Conservation (phyloP, 805 yeast genomes). For the Starmerella bacillaris region DNA sequence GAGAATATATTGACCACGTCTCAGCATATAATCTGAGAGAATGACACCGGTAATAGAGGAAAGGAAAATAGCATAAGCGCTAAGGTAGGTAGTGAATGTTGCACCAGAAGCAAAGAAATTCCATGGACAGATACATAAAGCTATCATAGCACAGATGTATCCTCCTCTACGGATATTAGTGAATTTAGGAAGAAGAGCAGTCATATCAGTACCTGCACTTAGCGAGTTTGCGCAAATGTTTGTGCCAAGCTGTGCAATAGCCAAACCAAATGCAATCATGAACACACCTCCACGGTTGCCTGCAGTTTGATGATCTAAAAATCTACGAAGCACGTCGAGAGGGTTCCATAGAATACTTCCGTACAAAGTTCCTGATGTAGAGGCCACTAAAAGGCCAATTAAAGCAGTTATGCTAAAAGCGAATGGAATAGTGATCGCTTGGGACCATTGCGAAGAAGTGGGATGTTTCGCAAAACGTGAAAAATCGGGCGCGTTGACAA, state of each 20-base stretch:
- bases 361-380: slow-evolving; percentile 49
- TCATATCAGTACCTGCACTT: slow-evolving; percentile 32
- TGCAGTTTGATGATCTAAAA: slow-evolving; percentile 26
- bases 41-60: slow-evolving; percentile 65
- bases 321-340: slow-evolving; percentile 49
- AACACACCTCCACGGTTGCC: slow-evolving; percentile 67
- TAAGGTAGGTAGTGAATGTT: slow-evolving; percentile 58
- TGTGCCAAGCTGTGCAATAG: slow-evolving; percentile 31
- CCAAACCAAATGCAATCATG: slow-evolving; percentile 49
- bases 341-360: slow-evolving; percentile 72
- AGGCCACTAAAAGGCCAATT: slow-evolving; percentile 68
- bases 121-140: slow-evolving; percentile 70
- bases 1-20: slow-evolving; percentile 53
- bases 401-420: slow-evolving; percentile 66
- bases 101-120: slow-evolving; percentile 49
- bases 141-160: slow-evolving; percentile 53
- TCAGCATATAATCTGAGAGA: slow-evolving; percentile 43
- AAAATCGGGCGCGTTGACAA: slow-evolving; percentile 78
- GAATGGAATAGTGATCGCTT: slow-evolving; percentile 47
- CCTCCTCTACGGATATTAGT: slow-evolving; percentile 60
- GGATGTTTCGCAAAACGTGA: slow-evolving; percentile 51
- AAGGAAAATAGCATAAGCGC: slow-evolving; percentile 67
- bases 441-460: slow-evolving; percentile 31
- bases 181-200: slow-evolving; percentile 31
- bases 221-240: slow-evolving; percentile 33